Conservation (phyloP, 1,284 basidiomycete genomes). For the Phlebopus sp. region DNA sequence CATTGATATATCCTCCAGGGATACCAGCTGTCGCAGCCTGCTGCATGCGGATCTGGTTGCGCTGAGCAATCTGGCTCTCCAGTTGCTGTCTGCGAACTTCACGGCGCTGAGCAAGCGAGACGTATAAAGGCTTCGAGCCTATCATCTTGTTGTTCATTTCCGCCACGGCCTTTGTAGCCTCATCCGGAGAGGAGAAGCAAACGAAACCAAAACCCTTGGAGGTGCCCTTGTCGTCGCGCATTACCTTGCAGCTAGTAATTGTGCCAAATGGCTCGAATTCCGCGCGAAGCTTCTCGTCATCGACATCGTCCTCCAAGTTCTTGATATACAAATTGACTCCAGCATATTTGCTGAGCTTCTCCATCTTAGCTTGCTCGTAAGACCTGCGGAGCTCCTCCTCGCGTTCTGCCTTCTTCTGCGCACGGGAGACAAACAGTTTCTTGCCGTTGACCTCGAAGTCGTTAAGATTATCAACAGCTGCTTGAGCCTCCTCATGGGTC, state of each 20-base stretch:
- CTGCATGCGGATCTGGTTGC: constrained; percentile 93
- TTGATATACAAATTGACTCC: constrained; percentile 99
- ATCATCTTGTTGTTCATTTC: constrained; percentile 99
- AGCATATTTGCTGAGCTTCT: constrained; percentile 98
- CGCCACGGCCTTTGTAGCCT: constrained; percentile 98
- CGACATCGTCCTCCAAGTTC: constrained; percentile 92
- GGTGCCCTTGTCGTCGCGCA: constrained; percentile 92
- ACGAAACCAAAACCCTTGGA: constrained; percentile 99
- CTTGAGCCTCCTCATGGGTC: constrained; percentile 87
- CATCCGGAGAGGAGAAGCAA: constrained; percentile 97
- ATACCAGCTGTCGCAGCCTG: constrained; percentile 87
- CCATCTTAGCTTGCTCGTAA: constrained; percentile 96
- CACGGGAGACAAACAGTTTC: constrained; percentile 95
- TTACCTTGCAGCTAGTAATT: constrained; percentile 99
- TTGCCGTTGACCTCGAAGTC: constrained; percentile 85
- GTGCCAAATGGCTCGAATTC: constrained; percentile 98
- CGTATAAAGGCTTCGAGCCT: constrained; percentile 97
- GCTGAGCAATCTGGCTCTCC: constrained; percentile 97
- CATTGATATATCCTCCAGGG: constrained; percentile 79
- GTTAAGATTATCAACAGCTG: constrained; percentile 89
- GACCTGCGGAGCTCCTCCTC: constrained; percentile 94
- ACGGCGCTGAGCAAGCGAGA: constrained; percentile 97
- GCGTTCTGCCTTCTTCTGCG: constrained; percentile 98
- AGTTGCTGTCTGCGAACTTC: constrained; percentile 98
- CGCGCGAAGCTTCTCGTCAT: constrained; percentile 90